Conservation (phyloP, 768 basidiomycete genomes). For the Mycena metata region DNA sequence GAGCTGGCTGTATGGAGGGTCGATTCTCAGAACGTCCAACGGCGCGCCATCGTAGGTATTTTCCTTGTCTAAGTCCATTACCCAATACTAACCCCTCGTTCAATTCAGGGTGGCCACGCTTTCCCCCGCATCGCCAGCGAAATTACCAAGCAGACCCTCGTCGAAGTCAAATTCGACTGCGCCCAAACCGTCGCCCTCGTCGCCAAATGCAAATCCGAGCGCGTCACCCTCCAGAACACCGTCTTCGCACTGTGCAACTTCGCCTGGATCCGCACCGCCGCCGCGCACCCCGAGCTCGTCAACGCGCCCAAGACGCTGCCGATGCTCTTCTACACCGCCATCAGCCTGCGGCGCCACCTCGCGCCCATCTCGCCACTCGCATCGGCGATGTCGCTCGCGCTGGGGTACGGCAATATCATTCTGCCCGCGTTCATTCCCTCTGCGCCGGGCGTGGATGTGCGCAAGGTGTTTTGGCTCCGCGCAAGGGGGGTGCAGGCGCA, state of each 20-base stretch:
- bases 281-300: conserved; percentile 7
- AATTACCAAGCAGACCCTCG: conserved; percentile 12
- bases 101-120: conserved; percentile 25
- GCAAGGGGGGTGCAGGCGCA: conserved; percentile 35
- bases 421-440: conserved; percentile 38
- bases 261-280: conserved; percentile 35
- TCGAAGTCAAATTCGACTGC: conserved; percentile 26
- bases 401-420: conserved; percentile 40
- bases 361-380: conserved; percentile 25
- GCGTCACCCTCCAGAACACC: conserved; percentile 37
- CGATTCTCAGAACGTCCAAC: conserved; percentile 26
- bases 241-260: conserved; percentile 37
- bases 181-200: conserved; percentile 28
- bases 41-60: conserved; percentile 23
- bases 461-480: conserved; percentile 39
- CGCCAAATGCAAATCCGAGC: conserved; percentile 30
- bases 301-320: conserved; percentile 22
- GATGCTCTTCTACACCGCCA: conserved; percentile 38
- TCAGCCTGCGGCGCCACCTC: conserved; percentile 38
- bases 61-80: background rate
- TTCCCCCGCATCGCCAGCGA: conserved; percentile 27
- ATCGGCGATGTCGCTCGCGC: conserved; percentile 39
- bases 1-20: conserved; percentile 26
- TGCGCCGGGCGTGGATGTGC: conserved; percentile 9
- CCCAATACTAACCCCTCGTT: background rate